phyloP scores from a whole-genome alignment of 176 grass and related monocot species.

The Bonia amplexicaulis region DNA sequence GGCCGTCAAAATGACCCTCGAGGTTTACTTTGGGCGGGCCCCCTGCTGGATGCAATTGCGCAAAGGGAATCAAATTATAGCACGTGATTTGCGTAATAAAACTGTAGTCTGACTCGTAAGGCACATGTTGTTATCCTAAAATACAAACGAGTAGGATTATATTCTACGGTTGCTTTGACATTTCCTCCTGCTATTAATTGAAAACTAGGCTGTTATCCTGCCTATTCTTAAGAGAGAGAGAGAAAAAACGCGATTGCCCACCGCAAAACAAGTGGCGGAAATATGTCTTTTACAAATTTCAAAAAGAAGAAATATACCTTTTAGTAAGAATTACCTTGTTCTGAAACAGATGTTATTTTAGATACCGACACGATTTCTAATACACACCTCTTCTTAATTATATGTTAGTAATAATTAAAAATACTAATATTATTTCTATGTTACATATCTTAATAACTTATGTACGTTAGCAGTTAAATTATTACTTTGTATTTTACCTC shows the following conservation, averaged over 20 bases:
- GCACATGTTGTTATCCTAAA: background rate
- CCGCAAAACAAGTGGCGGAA: background rate
- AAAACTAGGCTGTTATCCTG: background rate
- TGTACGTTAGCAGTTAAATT: too few species aligned
- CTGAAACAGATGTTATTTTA: too few species aligned
- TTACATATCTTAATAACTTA: too few species aligned
- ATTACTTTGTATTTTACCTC: background rate
- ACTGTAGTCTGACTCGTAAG: background rate
- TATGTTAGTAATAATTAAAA: too few species aligned
- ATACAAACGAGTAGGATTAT: background rate
- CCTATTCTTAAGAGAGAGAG: background rate
- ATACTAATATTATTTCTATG: too few species aligned
- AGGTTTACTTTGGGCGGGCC: background rate
- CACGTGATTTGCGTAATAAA: constrained; percentile 22
- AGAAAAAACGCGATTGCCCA: background rate
- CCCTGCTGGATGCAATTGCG: background rate
- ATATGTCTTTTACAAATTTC: background rate
- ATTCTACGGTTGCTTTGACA: background rate
- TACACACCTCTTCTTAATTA: too few species aligned
- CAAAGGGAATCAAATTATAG: background rate
- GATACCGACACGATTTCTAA: too few species aligned
- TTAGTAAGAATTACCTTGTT: too few species aligned
- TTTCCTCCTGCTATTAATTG: background rate
- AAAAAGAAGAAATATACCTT: too few species aligned
- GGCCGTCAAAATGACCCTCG: background rate